phyloP scores from a whole-genome alignment of 176 grass and related monocot genomes.

The Rhipidocladum racemiflorum region DNA sequence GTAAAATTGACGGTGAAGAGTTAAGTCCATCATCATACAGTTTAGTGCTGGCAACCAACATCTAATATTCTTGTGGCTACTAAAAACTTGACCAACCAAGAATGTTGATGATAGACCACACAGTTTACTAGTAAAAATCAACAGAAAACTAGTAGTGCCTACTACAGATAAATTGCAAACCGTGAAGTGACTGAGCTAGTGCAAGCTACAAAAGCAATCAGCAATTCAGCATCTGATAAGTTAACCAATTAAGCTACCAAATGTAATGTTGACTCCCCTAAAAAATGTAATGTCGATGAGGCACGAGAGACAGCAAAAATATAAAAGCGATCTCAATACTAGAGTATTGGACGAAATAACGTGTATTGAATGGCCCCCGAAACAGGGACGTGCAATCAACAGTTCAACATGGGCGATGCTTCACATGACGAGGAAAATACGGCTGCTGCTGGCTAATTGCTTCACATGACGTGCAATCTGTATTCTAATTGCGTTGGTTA shows the following conservation, averaged over 20 bases:
- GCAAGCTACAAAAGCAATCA: neutral
- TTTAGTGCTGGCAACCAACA: neutral
- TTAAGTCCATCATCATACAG: neutral
- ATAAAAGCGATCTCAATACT: neutral
- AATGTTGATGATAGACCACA: neutral
- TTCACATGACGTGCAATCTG: neutral
- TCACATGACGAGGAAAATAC: neutral
- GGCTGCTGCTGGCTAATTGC: neutral
- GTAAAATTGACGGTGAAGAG: neutral
- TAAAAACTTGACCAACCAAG: neutral
- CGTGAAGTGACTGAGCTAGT: neutral
- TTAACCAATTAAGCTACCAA: neutral
- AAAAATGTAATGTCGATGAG: neutral
- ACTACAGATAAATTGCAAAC: neutral
- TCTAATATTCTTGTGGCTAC: neutral
- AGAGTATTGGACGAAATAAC: neutral
- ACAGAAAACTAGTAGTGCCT: neutral
- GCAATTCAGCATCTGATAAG: neutral
- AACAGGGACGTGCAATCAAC: neutral
- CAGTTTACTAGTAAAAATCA: neutral
- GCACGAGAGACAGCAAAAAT: neutral
- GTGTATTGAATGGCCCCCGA: neutral
- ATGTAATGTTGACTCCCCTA: neutral
- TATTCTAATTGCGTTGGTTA: neutral
- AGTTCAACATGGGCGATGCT: neutral